Evolutionary conservation across 1,284 basidiomycete genomes (phyloP).

Genomic region (Ganoderma multipileum): DNA sequence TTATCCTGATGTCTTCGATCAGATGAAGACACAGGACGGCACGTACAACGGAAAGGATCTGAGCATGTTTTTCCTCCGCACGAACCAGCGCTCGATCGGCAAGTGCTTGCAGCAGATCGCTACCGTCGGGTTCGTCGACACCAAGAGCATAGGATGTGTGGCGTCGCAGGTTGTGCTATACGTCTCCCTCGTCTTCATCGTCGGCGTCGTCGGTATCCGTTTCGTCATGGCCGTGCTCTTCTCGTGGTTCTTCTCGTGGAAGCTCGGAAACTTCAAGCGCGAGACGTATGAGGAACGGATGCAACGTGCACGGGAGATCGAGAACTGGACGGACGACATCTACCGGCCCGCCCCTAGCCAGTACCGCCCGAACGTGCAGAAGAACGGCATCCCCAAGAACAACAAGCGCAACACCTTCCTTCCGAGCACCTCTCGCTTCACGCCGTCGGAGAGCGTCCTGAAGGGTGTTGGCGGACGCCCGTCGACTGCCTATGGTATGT

Average conservation of each 20-base stretch:
- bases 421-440: conserved; percentile 87
- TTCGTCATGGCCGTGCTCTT: conserved; percentile 98
- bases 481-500: conserved; percentile 76
- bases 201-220: conserved; percentile 94
- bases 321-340: conserved; percentile 97
- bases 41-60: conserved; percentile 87
- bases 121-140: conserved; percentile 94
- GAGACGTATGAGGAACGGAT: conserved; percentile 97
- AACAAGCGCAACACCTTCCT: conserved; percentile 73
- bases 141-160: conserved; percentile 93
- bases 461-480: conserved; percentile 72
- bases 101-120: conserved; percentile 88
- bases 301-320: conserved; percentile 90
- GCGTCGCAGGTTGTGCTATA: conserved; percentile 95
- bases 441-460: conserved; percentile 75
- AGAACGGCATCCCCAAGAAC: conserved; percentile 68
- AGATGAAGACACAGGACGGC: conserved; percentile 73
- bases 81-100: conserved; percentile 69
- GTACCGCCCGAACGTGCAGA: conserved; percentile 89
- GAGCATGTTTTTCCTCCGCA: conserved; percentile 81
- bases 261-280: conserved; percentile 90
- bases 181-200: conserved; percentile 95
- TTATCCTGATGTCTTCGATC: conserved; percentile 85
- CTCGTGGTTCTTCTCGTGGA: conserved; percentile 97
- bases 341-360: conserved; percentile 92